phyloP scores from a whole-genome alignment of 306 rosid species.

The Gynostemma pentaphyllum region DNA sequence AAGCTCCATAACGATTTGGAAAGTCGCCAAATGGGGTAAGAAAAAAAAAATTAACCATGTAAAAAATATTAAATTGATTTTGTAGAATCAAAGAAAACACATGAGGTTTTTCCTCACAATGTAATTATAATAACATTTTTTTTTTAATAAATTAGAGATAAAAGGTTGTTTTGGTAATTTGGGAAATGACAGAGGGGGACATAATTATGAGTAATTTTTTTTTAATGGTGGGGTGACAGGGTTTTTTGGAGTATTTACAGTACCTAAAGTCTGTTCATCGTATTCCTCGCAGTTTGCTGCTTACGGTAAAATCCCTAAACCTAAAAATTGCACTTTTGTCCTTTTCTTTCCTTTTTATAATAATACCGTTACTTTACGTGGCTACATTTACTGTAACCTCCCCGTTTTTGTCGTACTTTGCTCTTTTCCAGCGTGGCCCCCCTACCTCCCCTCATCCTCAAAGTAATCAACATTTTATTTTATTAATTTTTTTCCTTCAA shows the following conservation, averaged over 20 bases:
- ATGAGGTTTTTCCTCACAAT: no score
- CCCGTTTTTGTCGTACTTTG: background rate
- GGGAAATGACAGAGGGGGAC: no score
- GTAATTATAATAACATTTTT: no score
- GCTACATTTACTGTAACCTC: background rate
- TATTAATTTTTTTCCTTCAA: background rate
- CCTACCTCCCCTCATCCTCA: background rate
- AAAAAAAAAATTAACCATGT: background rate
- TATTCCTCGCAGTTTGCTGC: slow-evolving; percentile 62
- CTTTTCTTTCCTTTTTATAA: no score
- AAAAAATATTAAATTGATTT: no score
- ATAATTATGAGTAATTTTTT: no score
- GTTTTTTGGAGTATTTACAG: slow-evolving; percentile 74
- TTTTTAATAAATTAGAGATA: no score
- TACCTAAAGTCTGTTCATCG: slow-evolving; percentile 65
- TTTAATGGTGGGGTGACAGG: no score
- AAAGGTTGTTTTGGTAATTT: no score
- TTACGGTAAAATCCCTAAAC: slow-evolving; percentile 43
- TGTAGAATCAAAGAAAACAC: no score
- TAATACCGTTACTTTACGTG: background rate
- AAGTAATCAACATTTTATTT: background rate
- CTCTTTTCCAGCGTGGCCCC: background rate
- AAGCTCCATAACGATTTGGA: slow-evolving; percentile 75
- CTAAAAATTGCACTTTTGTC: slow-evolving; percentile 4
- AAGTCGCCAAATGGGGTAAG: slow-evolving; percentile 63